Evolutionary conservation across 1,284 basidiomycete species (phyloP).

Genomic region (Irpex rosettiformis): DNA sequence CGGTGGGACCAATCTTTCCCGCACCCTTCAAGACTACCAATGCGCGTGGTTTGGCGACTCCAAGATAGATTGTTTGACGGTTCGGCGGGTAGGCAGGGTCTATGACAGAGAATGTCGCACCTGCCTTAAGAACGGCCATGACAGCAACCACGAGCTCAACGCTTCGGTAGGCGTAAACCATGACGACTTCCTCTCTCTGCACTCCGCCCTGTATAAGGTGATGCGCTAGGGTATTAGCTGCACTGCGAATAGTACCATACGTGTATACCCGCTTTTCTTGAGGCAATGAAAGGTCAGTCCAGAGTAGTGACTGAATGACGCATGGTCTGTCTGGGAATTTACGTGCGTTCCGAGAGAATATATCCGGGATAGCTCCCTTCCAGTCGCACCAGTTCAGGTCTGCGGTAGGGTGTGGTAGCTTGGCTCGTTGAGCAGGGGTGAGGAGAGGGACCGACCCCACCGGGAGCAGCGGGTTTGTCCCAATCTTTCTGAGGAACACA

Average conservation of each 20-base stretch:
- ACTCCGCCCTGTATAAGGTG: constrained; percentile 85
- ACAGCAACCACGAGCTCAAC: constrained; percentile 98
- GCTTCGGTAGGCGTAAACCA: constrained; percentile 97
- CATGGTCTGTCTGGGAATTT: constrained; percentile 78
- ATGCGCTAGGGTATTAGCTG: constrained; percentile 91
- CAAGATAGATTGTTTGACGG: constrained; percentile 93
- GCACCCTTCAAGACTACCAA: constrained; percentile 92
- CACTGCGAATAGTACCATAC: constrained; percentile 80
- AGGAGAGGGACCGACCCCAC: constrained; percentile 82
- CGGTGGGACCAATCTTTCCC: constrained; percentile 77
- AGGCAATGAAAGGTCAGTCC: constrained; percentile 35
- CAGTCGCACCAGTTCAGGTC: constrained; percentile 97
- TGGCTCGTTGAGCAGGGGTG: constrained; percentile 66
- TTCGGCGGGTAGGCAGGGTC: constrained; percentile 97
- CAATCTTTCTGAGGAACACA: constrained; percentile 74
- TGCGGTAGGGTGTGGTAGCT: constrained; percentile 82
- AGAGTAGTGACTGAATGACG: constrained; percentile 75
- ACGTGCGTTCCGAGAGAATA: constrained; percentile 84
- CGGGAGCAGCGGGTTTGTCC: constrained; percentile 54
- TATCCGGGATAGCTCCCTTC: constrained; percentile 94
- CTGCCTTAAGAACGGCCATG: constrained; percentile 95
- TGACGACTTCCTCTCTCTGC: constrained; percentile 94
- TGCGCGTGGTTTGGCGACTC: constrained; percentile 92
- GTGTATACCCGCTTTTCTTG: constrained; percentile 68
- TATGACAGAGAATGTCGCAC: constrained; percentile 98